Conservation (phyloP, 192 early-diverging fungal species). For the Phlyctochytrium bullatum region DNA sequence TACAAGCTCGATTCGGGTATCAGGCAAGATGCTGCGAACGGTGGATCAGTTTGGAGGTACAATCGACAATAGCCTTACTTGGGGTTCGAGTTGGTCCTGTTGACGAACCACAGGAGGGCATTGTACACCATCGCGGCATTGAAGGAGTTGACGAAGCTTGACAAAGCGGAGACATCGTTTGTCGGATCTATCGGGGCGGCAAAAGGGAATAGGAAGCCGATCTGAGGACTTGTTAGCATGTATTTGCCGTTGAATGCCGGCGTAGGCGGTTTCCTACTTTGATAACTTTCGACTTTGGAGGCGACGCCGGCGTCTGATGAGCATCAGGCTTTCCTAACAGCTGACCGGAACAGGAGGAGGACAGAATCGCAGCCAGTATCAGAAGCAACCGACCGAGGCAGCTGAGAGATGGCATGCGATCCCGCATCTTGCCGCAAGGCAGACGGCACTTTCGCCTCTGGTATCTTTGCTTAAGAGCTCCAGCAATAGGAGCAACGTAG, state of each 20-base stretch:
- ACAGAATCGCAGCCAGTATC: too few relatives aligned
- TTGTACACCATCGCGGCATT: background rate
- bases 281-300: conserved; percentile 4
- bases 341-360: too few relatives aligned
- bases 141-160: background rate
- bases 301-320: too few relatives aligned
- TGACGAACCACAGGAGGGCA: background rate
- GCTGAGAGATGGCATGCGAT: too few relatives aligned
- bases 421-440: too few relatives aligned
- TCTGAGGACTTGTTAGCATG: background rate
- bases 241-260: background rate
- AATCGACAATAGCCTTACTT: background rate
- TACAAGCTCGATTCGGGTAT: conserved; percentile 4
- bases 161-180: background rate
- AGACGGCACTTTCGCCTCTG: too few relatives aligned
- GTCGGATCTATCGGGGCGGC: background rate
- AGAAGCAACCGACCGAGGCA: too few relatives aligned
- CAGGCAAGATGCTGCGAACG: background rate
- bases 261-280: too few relatives aligned
- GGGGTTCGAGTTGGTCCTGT: background rate
- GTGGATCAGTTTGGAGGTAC: background rate
- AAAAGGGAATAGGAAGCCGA: background rate
- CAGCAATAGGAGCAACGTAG: too few relatives aligned
- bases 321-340: too few relatives aligned
- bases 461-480: too few relatives aligned